phyloP scores from a whole-genome alignment of 148 eudicot species.

The Pharnaceum exiguum region DNA sequence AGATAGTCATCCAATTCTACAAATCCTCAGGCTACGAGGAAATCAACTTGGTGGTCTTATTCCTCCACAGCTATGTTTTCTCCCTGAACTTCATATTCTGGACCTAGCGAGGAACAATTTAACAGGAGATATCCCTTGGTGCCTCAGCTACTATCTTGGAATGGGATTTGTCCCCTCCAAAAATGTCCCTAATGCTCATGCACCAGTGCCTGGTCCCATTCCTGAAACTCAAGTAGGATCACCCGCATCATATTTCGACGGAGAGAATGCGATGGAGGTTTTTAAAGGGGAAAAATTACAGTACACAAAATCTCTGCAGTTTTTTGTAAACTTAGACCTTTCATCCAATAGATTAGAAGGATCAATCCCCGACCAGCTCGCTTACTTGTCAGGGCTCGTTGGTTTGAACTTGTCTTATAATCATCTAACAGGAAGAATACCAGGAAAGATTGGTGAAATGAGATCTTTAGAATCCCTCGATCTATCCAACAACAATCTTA shows the following conservation, averaged over 20 bases:
- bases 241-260: background rate
- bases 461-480: conserved; percentile 12
- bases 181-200: too few relatives aligned
- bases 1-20: background rate
- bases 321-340: conserved; percentile 28
- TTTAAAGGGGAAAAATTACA: conserved; percentile 5
- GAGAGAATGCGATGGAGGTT: background rate
- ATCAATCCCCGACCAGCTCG: conserved; percentile 32
- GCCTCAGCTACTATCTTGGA: conserved; percentile 24
- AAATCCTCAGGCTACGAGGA: conserved; percentile 14
- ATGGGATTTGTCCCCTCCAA: too few relatives aligned
- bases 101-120: conserved; percentile 36
- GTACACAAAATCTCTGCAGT: background rate
- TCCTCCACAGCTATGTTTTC: conserved; percentile 29
- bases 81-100: conserved; percentile 23
- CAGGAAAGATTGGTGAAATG: conserved; percentile 7
- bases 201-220: too few relatives aligned
- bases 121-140: conserved; percentile 31
- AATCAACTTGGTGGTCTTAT: conserved; percentile 32
- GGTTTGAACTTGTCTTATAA: conserved; percentile 19
- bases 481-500: conserved; percentile 18
- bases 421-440: conserved; percentile 19
- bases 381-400: background rate
- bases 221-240: background rate
- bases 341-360: conserved; percentile 35